Percentiles rank a stretch among this genome's conserved stretches.
Evolutionary conservation across 208 protist species (phyloP).

Genomic region (Acanthamoeba royreba): DNA sequence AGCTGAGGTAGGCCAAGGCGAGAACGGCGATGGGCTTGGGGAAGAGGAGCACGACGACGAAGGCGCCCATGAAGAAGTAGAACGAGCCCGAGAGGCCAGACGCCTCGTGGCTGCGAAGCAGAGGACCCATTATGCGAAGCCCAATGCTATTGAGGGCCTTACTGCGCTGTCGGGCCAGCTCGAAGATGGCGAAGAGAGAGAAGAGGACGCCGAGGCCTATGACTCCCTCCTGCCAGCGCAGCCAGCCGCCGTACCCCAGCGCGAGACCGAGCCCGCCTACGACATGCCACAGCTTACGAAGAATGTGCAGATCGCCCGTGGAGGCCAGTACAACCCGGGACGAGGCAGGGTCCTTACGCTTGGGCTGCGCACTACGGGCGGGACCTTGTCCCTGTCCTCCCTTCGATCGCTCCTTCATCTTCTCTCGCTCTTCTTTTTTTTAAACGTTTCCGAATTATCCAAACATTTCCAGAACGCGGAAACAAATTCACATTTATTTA

Average conservation of each 20-base stretch:
- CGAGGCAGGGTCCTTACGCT: neutral
- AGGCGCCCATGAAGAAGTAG: constrained; percentile 37
- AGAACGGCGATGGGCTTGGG: constrained; percentile 43
- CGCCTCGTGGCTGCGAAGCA: constrained; percentile 27
- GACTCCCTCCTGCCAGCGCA: neutral
- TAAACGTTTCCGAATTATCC: too few relatives aligned
- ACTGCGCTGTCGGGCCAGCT: neutral
- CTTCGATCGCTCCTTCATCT: neutral
- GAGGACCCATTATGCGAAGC: neutral
- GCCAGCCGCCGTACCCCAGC: neutral
- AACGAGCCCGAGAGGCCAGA: constrained; percentile 30
- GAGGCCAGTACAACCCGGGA: neutral
- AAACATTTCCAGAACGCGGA: too few relatives aligned
- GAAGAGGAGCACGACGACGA: constrained; percentile 31
- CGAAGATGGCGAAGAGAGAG: neutral
- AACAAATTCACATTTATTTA: too few relatives aligned
- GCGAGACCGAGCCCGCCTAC: constrained; percentile 4
- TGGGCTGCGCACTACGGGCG: neutral
- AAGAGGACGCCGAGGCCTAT: neutral
- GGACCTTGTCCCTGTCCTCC: neutral
- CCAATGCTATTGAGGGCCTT: neutral
- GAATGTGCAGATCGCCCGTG: constrained; percentile 29
- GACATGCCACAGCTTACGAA: constrained; percentile 45
- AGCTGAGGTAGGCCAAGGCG: neutral
- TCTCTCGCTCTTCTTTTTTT: too few relatives aligned